These are phyloP conservation scores for Triglochin maritima DNA, from an alignment of 106 monocot genomes.

Conservation along the genomic window DNA sequence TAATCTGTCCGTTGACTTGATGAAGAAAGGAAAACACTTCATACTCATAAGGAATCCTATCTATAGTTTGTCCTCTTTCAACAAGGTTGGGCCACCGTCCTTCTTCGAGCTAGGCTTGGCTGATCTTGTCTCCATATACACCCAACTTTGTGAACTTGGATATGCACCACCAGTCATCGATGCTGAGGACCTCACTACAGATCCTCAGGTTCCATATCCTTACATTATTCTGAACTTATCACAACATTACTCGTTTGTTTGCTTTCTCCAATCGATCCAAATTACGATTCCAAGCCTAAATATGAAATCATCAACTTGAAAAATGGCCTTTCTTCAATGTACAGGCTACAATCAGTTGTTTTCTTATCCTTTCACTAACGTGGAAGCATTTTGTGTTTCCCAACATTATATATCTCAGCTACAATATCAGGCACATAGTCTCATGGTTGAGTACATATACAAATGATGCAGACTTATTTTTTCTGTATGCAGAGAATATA, in stretches of 20 bases:
- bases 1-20: conserved; percentile 54
- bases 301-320: too few species aligned
- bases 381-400: too few species aligned
- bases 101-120: conserved; percentile 79
- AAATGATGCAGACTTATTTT: not conserved
- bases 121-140: conserved; percentile 63
- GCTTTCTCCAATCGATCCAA: too few species aligned
- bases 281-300: too few species aligned
- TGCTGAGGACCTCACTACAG: conserved; percentile 61
- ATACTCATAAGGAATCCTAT: conserved; percentile 91
- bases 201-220: conserved; percentile 83
- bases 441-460: too few species aligned
- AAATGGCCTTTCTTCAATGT: too few species aligned
- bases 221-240: too few species aligned
- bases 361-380: too few species aligned
- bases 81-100: conserved; percentile 60
- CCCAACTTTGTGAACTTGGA: conserved; percentile 68
- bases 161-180: conserved; percentile 83
- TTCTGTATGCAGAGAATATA: not conserved
- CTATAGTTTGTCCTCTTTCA: conserved; percentile 73
- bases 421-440: too few species aligned
- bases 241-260: too few species aligned
- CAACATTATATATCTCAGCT: too few species aligned
- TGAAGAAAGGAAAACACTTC: conserved; percentile 98
- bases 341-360: too few species aligned